Evolutionary conservation across 106 monocot species (phyloP).

Genomic region (Dendrobium nobile): DNA sequence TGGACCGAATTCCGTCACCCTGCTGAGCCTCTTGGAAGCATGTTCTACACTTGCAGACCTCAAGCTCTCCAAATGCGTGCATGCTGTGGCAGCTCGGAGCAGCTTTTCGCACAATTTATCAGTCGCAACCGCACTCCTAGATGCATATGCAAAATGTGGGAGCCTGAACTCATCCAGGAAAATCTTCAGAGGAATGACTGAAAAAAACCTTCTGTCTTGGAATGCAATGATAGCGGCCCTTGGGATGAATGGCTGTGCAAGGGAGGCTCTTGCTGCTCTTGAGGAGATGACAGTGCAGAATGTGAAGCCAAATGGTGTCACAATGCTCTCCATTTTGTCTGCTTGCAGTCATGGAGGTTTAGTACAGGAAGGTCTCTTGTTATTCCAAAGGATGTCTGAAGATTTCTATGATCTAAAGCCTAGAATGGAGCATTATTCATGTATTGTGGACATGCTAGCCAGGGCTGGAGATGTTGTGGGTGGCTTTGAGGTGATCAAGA

Average conservation of each 20-base stretch:
- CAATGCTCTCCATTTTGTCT: conserved; percentile 54
- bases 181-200: conserved; percentile 46
- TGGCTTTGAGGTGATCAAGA: conserved; percentile 37
- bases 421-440: conserved; percentile 58
- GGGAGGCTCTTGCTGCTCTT: conserved; percentile 53
- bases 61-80: conserved; percentile 36
- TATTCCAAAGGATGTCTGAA: conserved; percentile 30
- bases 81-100: conserved; percentile 39
- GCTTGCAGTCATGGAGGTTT: conserved; percentile 79
- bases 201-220: conserved; percentile 58
- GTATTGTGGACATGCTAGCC: conserved; percentile 79
- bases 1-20: conserved; percentile 42
- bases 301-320: conserved; percentile 58
- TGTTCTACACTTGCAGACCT: conserved; percentile 42
- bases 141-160: conserved; percentile 79
- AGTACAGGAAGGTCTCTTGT: conserved; percentile 55
- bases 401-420: conserved; percentile 24
- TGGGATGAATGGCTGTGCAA: conserved; percentile 64
- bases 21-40: conserved; percentile 66
- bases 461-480: conserved; percentile 49
- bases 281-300: conserved; percentile 31
- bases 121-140: conserved; percentile 45
- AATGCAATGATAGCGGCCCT: conserved; percentile 72
- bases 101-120: conserved; percentile 23
- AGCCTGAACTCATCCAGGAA: conserved; percentile 31